Base-by-base conservation (phyloP, 1,284 basidiomycete species). In the Leccinum variabile region DNA sequence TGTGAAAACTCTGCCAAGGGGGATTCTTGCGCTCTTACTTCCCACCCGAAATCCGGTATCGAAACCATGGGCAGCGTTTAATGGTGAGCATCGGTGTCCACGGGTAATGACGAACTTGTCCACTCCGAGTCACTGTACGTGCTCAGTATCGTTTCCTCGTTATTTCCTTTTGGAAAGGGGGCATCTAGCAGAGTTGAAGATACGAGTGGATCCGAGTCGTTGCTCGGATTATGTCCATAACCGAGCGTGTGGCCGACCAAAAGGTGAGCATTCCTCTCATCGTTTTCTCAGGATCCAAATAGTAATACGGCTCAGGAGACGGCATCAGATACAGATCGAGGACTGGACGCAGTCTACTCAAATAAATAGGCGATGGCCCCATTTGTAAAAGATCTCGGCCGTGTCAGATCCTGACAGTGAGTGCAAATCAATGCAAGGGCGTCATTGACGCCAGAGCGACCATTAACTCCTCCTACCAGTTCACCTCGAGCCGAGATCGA, bases 31-130 rank as follows among this genome's bases (percentile, higher is more conserved):
- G 0, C 81, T 99, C 41, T 99, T 99, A 77, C 80, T 99, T 32
- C 97, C 97, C 1, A 98, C 97, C 0, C 83, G 96, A 56, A 97
- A 97, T 75, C 93, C 94, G 18, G 85, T 93, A 1, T 89, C 90
- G 44, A 94, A 94, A 73, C 92, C 94, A 1, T 98, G 95, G 95
- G 95, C 95, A 16, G 95, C 95, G 16, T 97, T 97, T 78, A 97
- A 97, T 76, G 91, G 91, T 91, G 71, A 64, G 85, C 59, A 8
- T 55, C 54, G 37, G 62, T 49, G 59, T 68, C 63, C 18, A 8
- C 11, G 5, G 11, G 30, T 28, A 8, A 14, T 5, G 22, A 37
- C 18, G 30, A 25, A 46, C 46, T 56, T 64, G 11, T 63, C 39
- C 7, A 22, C 16, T 50, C 22, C 22, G 22, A 22, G 22, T 22